These are phyloP conservation scores for Calonectria pteridis DNA, from an alignment of 2,329 filamentous ascomycete species.

Conservation along the genomic window DNA sequence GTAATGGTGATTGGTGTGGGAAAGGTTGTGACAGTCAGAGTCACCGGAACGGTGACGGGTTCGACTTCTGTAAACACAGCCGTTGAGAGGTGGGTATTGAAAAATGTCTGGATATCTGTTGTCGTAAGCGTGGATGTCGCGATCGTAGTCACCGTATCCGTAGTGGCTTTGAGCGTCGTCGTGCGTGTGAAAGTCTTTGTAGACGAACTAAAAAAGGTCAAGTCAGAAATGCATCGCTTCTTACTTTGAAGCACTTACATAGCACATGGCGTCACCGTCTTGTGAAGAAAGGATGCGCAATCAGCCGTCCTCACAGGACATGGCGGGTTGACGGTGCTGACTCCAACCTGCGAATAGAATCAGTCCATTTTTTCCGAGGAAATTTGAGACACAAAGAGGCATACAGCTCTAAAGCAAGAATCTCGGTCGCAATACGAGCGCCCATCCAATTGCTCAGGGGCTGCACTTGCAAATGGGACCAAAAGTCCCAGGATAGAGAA, in stretches of 20 bases:
- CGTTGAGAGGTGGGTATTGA: background rate
- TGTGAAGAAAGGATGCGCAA: background rate
- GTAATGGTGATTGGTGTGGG: background rate
- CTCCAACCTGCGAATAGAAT: background rate
- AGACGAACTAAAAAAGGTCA: background rate
- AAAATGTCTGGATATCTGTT: background rate
- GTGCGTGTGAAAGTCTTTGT: background rate
- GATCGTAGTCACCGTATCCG: background rate
- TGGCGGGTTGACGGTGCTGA: background rate
- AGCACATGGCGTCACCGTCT: background rate
- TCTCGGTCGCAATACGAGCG: background rate
- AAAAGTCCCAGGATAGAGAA: background rate
- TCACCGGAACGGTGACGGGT: background rate
- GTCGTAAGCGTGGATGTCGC: background rate
- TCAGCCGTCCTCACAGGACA: background rate
- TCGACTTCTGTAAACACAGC: background rate
- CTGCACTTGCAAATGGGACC: background rate
- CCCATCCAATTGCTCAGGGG: background rate
- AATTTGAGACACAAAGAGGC: background rate
- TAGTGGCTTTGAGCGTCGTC: background rate
- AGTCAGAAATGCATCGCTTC: background rate
- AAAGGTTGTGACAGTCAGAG: background rate
- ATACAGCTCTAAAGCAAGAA: background rate
- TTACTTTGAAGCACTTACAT: background rate
- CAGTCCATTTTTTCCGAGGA: background rate